Evolutionary conservation across 768 basidiomycete species (phyloP).

Genomic region (Hypsizygus marmoreus): DNA sequence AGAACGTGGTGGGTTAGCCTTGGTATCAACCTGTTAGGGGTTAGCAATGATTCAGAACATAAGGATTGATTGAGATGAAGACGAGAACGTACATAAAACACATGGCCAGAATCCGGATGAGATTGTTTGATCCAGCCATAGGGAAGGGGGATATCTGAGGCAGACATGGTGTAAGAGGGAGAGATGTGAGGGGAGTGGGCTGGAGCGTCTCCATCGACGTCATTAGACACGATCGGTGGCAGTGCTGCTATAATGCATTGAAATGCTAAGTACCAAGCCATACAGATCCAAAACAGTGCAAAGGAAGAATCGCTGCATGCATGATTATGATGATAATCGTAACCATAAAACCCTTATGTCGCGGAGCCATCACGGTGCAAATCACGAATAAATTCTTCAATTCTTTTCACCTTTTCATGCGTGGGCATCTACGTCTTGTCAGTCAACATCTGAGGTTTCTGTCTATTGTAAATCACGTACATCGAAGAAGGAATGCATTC

Average conservation of each 20-base stretch:
- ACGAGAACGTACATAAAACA: constrained; percentile 47
- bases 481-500: constrained; percentile 55
- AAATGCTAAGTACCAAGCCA: too few relatives aligned
- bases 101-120: constrained; percentile 41
- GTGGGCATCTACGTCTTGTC: constrained; percentile 48
- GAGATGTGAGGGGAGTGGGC: not conserved
- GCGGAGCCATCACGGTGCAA: constrained; percentile 21
- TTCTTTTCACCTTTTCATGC: constrained; percentile 52
- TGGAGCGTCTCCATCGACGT: not conserved
- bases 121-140: constrained; percentile 57
- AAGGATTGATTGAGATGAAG: not conserved
- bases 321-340: too few relatives aligned
- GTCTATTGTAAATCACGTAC: constrained; percentile 27
- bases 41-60: not conserved
- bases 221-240: not conserved
- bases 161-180: constrained; percentile 2
- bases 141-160: constrained; percentile 39
- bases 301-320: too few relatives aligned
- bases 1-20: constrained; percentile 58
- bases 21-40: constrained; percentile 58
- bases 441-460: not conserved
- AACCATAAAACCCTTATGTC: too few relatives aligned
- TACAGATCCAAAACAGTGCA: too few relatives aligned
- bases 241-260: too few relatives aligned
- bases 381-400: constrained; percentile 47